Conservation (phyloP, 2,329 filamentous ascomycete genomes). For the Fusarium clavum region DNA sequence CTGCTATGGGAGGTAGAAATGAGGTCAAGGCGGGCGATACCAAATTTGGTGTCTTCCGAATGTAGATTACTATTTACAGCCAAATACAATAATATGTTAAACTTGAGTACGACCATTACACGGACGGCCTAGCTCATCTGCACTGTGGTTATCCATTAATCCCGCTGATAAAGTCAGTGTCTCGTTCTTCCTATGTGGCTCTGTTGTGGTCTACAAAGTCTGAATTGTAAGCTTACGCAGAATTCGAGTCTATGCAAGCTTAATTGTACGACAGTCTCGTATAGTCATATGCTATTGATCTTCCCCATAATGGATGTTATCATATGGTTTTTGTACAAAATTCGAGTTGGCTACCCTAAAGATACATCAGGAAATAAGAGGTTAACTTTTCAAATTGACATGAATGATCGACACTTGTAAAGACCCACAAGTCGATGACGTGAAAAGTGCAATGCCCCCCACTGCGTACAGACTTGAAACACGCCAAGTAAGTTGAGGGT, state of each 20-base stretch:
- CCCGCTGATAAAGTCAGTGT: background rate
- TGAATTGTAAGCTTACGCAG: background rate
- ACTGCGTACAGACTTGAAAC: conserved; percentile 36
- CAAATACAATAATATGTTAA: conserved; percentile 12
- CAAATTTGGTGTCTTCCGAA: conserved; percentile 84
- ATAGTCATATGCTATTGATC: background rate
- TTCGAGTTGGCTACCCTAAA: conserved; percentile 23
- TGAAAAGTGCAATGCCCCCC: conserved; percentile 4
- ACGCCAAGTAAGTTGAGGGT: conserved; percentile 25
- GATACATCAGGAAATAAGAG: background rate
- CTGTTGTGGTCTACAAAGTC: background rate
- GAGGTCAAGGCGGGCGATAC: conserved; percentile 70
- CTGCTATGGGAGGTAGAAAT: conserved; percentile 76
- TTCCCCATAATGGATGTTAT: no score
- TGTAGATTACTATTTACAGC: conserved; percentile 63
- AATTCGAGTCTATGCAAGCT: background rate
- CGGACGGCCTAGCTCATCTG: background rate
- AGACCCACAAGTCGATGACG: conserved; percentile 31
- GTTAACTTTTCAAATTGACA: background rate
- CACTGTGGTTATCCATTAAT: background rate
- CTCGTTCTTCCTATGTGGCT: background rate
- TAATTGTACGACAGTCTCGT: background rate
- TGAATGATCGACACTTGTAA: conserved; percentile 32
- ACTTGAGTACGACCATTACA: background rate
- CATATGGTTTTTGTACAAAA: background rate